Conservation (phyloP, 306 rosid species). For the Myrica gale region DNA sequence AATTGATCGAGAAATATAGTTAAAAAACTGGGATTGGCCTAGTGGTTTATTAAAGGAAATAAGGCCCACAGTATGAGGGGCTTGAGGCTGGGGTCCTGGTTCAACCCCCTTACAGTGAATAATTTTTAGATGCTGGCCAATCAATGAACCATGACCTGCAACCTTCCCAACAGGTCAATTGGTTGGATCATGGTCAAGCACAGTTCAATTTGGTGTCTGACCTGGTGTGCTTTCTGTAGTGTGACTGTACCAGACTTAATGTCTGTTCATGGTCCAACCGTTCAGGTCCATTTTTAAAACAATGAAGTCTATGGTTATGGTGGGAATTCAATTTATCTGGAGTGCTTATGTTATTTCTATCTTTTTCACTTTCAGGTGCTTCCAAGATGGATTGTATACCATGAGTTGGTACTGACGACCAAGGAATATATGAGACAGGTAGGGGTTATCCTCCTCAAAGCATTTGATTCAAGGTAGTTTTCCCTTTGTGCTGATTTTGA, state of each 20-base stretch:
- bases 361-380: conserved; percentile 53
- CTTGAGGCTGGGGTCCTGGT: too few species aligned
- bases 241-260: neutral
- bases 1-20: neutral
- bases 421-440: conserved; percentile 99
- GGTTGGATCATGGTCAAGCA: neutral
- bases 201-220: neutral
- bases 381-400: conserved; percentile 90
- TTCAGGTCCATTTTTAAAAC: neutral
- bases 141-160: too few species aligned
- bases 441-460: conserved; percentile 3
- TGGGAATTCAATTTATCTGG: neutral
- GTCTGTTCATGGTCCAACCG: neutral
- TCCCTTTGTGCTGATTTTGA: neutral
- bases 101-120: too few species aligned
- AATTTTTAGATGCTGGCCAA: too few species aligned
- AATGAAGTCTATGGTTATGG: neutral
- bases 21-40: neutral
- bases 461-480: neutral
- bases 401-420: conserved; percentile 88
- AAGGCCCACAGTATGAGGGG: too few species aligned
- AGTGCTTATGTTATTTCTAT: neutral
- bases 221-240: neutral
- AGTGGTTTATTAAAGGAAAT: too few species aligned
- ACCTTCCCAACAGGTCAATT: too few species aligned